Evolutionary conservation across 2,329 filamentous ascomycete genomes (phyloP).

Genomic region (Aspergillus sclerotialis): DNA sequence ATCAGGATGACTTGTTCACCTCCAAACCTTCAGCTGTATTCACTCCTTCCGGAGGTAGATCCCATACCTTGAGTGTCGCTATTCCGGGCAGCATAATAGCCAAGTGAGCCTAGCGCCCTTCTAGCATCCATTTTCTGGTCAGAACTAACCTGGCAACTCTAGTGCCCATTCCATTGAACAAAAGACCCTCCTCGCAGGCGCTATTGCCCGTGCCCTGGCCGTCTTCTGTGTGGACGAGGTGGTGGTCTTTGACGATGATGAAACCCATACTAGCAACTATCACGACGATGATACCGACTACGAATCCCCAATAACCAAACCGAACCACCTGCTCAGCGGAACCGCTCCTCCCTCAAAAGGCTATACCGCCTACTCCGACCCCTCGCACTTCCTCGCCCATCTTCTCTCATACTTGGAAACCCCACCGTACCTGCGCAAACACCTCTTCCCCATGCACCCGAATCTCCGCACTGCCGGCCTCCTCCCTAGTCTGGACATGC

Average conservation of each 20-base stretch:
- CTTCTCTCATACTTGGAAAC: conserved; percentile 76
- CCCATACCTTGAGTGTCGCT: conserved; percentile 71
- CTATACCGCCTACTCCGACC: conserved; percentile 62
- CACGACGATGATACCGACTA: conserved; percentile 33
- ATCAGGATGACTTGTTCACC: conserved; percentile 39
- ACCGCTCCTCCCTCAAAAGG: conserved; percentile 22
- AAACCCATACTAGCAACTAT: conserved; percentile 43
- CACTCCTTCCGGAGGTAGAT: conserved; percentile 55
- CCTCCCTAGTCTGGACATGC: conserved; percentile 74
- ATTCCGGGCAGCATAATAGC: conserved; percentile 70
- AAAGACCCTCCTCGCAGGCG: conserved; percentile 64
- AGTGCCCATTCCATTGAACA: conserved; percentile 69
- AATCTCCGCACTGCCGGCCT: conserved; percentile 68
- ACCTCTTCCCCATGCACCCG: conserved; percentile 69
- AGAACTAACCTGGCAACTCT: conserved; percentile 1
- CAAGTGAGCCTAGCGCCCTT: conserved; percentile 47
- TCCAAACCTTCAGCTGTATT: conserved; percentile 66
- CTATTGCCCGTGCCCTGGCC: conserved; percentile 71
- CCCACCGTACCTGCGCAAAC: conserved; percentile 70
- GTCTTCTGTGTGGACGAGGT: conserved; percentile 83
- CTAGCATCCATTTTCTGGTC: neutral
- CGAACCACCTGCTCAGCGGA: conserved; percentile 4
- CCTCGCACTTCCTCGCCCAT: conserved; percentile 72
- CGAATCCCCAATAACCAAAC: conserved; percentile 15
- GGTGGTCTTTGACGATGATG: conserved; percentile 68